Conservation (phyloP, 148 eudicot genomes). For the Silene latifolia region DNA sequence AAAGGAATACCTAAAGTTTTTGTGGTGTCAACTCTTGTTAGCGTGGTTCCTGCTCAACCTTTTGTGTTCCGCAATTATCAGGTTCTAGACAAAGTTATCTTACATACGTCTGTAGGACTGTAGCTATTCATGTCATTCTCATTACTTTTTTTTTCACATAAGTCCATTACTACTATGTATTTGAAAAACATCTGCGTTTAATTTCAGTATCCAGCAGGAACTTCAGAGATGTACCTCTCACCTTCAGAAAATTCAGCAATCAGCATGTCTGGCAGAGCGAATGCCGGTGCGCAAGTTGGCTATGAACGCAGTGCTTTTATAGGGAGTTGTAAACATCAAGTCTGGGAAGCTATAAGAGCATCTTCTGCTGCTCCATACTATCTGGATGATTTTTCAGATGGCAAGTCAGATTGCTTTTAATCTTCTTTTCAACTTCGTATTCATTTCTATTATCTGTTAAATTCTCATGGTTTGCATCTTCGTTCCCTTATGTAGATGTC, state of each 20-base stretch:
- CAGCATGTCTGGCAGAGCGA: constrained; percentile 55
- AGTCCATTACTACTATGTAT: neutral
- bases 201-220: constrained; percentile 93
- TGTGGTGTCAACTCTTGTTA: constrained; percentile 91
- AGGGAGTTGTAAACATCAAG: constrained; percentile 94
- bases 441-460: neutral
- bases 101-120: neutral
- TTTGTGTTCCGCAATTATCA: constrained; percentile 97
- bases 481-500: constrained; percentile 40
- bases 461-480: constrained; percentile 4
- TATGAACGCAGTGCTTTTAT: constrained; percentile 79
- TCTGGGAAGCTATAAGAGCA: constrained; percentile 98
- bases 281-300: constrained; percentile 61
- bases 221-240: constrained; percentile 77
- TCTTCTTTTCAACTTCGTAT: constrained; percentile 6
- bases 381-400: constrained; percentile 96
- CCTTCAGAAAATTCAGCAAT: constrained; percentile 63
- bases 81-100: constrained; percentile 38
- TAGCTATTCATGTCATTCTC: constrained; percentile 1
- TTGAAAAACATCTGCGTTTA: constrained; percentile 2
- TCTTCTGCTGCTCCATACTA: constrained; percentile 99
- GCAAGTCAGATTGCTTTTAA: constrained; percentile 33
- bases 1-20: constrained; percentile 88
- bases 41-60: constrained; percentile 88
- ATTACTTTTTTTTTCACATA: neutral